phyloP scores from a whole-genome alignment of 2,329 filamentous ascomycete species.

The Dryadomyces sulphureus region DNA sequence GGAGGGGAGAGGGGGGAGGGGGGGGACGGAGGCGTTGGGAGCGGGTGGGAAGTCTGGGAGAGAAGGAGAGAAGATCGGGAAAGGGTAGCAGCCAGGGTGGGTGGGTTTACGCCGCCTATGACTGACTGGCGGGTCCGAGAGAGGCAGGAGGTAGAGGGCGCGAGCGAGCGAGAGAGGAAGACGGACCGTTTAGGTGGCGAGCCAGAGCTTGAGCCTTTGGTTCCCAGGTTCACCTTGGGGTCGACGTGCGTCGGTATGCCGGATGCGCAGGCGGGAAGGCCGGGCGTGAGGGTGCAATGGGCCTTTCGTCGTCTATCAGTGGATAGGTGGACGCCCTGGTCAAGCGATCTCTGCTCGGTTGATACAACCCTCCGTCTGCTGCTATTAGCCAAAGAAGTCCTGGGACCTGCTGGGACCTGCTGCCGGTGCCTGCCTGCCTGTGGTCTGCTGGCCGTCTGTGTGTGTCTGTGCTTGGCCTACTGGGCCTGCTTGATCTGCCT shows the following conservation, averaged over 20 bases:
- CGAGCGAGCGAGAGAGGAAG: background rate
- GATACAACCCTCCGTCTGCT: background rate
- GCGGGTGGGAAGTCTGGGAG: background rate
- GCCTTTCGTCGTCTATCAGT: background rate
- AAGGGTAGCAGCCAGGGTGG: slow-evolving; percentile 2
- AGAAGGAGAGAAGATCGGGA: background rate
- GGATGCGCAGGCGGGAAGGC: background rate
- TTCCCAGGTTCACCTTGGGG: background rate
- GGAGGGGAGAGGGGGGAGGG: slow-evolving; percentile 17
- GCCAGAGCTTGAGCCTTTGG: background rate
- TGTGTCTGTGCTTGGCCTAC: no score
- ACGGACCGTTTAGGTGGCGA: background rate
- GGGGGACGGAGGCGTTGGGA: background rate
- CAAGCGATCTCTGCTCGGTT: background rate
- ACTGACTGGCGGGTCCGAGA: background rate
- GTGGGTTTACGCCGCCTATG: background rate
- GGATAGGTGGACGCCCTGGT: background rate
- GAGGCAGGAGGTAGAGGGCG: background rate
- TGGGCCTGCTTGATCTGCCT: no score
- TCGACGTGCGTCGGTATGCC: background rate
- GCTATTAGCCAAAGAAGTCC: background rate
- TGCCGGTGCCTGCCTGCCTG: slow-evolving; percentile 7
- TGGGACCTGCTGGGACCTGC: slow-evolving; percentile 7
- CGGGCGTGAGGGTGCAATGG: background rate
- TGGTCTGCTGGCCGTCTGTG: no score